Evolutionary conservation across 257 asterid genomes (phyloP), one percentile per base, ranked within the genome.

Genomic region (Salvia splendens): DNA sequence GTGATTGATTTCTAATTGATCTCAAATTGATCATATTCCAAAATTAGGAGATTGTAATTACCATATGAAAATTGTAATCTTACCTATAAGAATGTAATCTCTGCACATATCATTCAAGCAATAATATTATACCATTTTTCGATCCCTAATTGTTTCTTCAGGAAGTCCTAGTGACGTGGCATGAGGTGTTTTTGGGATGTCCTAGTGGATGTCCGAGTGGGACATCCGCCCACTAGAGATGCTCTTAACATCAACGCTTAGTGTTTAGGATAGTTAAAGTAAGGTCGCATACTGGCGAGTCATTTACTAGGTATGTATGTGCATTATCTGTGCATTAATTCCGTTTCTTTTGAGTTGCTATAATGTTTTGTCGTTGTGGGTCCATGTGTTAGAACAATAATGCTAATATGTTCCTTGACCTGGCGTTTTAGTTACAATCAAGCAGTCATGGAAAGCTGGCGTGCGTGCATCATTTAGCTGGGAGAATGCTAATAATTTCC

Each of bases 361-460:
- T 33, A 33, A 33, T 33, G 38, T 33, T 33, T 33, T 33, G 6
- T 55, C 30, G 15, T 48, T 15, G 36, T n/a, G 42, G 20, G 15
- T 33, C 51, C 28, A 5, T 14, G 54, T 48, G 28, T 45, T 45
- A 0, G 11, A 35, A 30, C 36, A 14, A 17, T 55, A 43, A 38
- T 17, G 12, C 62, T 58, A 45, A 72, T 62, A 12, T 36, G 30
- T 62, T 58, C 71, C 60, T 53, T 74, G 38, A 74, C 76, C 6
- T 48, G 30, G 67, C 4, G 68, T 75, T 75, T 65, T 82, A 92
- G 96, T 58, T 86, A 81, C 75, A 73, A 60, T 68, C 83, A 86
- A 46, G n/a, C n/a, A n/a, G 96, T 92, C 52, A 89, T 92, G 81
- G 91, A 79, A 49, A 92, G 96, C 83, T 92, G 98, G 98, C 86